Evolutionary conservation across 805 yeast genomes (phyloP).

Genomic region (Sungouiozyma ichnusensis): DNA sequence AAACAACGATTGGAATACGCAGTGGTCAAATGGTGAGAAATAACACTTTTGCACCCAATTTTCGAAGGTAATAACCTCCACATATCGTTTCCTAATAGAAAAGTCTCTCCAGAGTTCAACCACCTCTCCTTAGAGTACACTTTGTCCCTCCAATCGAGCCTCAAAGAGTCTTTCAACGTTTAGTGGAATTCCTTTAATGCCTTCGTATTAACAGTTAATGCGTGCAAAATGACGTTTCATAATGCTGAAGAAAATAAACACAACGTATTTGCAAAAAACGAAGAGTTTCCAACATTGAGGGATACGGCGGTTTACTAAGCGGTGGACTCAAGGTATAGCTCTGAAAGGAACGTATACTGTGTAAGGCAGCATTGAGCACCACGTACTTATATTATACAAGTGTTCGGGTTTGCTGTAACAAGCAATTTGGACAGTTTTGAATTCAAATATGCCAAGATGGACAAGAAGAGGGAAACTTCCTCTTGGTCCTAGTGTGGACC

Average conservation of each 20-base stretch:
- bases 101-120: too few relatives aligned
- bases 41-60: neutral
- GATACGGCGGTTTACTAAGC: too few relatives aligned
- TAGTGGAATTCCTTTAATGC: too few relatives aligned
- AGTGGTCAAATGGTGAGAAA: neutral
- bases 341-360: too few relatives aligned
- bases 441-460: slow-evolving; percentile 13
- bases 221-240: neutral
- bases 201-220: neutral
- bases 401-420: neutral
- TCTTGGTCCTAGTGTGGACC: slow-evolving; percentile 5
- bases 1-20: neutral
- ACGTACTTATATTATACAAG: too few relatives aligned
- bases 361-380: too few relatives aligned
- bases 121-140: too few relatives aligned
- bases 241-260: neutral
- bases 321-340: too few relatives aligned
- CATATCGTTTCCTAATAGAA: too few relatives aligned
- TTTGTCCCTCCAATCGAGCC: too few relatives aligned
- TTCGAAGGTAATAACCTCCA: neutral
- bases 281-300: too few relatives aligned
- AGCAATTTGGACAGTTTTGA: neutral
- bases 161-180: too few relatives aligned
- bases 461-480: slow-evolving; percentile 18
- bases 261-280: neutral